Base-by-base conservation (phyloP, 1,284 basidiomycete genomes). In the Microbotryum intermedium region DNA sequence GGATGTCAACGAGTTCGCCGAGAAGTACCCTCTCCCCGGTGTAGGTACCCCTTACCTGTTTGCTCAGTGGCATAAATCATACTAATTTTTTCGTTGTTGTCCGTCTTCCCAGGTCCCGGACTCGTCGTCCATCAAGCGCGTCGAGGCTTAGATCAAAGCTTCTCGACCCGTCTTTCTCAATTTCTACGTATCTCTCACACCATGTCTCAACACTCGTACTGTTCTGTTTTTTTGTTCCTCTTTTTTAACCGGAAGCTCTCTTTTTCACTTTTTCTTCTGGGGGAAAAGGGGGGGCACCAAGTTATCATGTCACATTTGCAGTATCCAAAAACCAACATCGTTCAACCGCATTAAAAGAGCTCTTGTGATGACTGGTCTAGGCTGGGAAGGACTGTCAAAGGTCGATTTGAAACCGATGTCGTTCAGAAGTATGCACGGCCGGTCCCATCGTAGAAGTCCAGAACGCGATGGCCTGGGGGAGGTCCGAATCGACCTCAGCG, bases 11-110 rank as follows among this genome's bases (percentile, higher is more conserved):
- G 78, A 69, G 57, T 97, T 97, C 73, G 88, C 91, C 21, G 83
- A 80, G 66, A 80, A 81, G 76, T 97, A 87, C 88, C 94, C 94
- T 4, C 79, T 98, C 18, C 94, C 94, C 58, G 93, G 94, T 77
- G 84, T 92, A 8, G 77, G 76, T 47, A 21, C 16, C n/a, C 13
- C 23, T 34, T 20, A n/a, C 26, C 49, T 26, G 18, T 25, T 20
- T 13, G 20, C 6, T 20, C 21, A 1, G 6, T 6, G 6, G 6
- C 45, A 8, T 46, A 18, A 11, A 10, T 9, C 29, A 8, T 16
- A 18, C 10, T 30, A n/a, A 44, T 21, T n/a, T n/a, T n/a, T n/a
- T n/a, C 16, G 0, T 45, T 25, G 6, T 43, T 11, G 8, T 46
- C 10, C 3, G 18, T 30, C 50, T 16, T 9, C 25, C 18, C 34